Evolutionary conservation across 1,284 basidiomycete genomes (phyloP).

Genomic region (Heterobasidion annosum): DNA sequence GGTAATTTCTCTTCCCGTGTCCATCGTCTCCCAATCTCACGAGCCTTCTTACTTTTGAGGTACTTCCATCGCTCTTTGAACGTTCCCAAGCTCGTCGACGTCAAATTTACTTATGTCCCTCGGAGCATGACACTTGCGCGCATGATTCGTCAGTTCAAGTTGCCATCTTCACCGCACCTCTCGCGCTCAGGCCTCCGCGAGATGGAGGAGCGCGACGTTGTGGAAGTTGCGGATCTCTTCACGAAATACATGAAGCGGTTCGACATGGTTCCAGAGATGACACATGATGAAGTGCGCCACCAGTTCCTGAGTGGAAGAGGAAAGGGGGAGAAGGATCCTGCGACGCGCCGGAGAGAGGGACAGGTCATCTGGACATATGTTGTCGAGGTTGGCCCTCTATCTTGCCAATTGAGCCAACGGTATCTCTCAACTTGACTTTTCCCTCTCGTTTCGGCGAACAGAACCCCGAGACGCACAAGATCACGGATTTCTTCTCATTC

Average conservation of each 20-base stretch:
- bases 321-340: slow-evolving; percentile 39
- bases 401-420: slow-evolving; percentile 9
- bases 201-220: slow-evolving; percentile 78
- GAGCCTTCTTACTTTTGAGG: slow-evolving; percentile 25
- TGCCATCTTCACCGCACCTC: slow-evolving; percentile 45
- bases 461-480: slow-evolving; percentile 74
- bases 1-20: slow-evolving; percentile 32
- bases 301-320: slow-evolving; percentile 86
- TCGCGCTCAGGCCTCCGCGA: slow-evolving; percentile 64
- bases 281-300: slow-evolving; percentile 78
- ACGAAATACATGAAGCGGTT: slow-evolving; percentile 81
- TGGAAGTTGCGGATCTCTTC: slow-evolving; percentile 69
- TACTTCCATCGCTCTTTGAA: slow-evolving; percentile 95
- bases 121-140: slow-evolving; percentile 81
- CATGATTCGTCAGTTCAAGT: slow-evolving; percentile 69
- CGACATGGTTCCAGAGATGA: slow-evolving; percentile 75
- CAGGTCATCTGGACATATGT: slow-evolving; percentile 98
- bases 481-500: slow-evolving; percentile 97
- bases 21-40: neutral
- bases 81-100: slow-evolving; percentile 86
- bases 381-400: slow-evolving; percentile 64
- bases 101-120: slow-evolving; percentile 85
- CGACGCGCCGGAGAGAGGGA: slow-evolving; percentile 46
- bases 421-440: neutral
- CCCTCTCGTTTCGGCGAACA: slow-evolving; percentile 21